Evolutionary conservation across 2,329 filamentous ascomycete species (phyloP).

Genomic region (Xylariomycetidae sp.): DNA sequence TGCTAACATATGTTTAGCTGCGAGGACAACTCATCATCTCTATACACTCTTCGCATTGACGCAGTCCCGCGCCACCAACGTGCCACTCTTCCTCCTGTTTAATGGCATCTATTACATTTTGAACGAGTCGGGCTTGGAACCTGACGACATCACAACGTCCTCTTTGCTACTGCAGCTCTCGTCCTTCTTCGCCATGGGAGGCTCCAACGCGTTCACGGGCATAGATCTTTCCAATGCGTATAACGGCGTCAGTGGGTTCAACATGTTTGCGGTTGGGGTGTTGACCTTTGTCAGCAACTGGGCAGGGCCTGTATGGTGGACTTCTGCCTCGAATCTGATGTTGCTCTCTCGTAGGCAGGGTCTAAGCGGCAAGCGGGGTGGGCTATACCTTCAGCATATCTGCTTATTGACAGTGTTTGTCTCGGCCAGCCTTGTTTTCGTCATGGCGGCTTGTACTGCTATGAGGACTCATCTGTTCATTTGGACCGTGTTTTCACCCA

Average conservation of each 20-base stretch:
- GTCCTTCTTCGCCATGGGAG: constrained; percentile 86
- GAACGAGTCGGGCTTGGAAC: constrained; percentile 40
- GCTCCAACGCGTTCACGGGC: constrained; percentile 92
- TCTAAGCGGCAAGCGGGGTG: constrained; percentile 7
- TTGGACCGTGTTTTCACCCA: constrained; percentile 98
- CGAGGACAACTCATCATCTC: constrained; percentile 60
- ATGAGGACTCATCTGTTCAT: constrained; percentile 90
- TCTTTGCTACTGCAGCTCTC: constrained; percentile 73
- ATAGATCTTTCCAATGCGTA: constrained; percentile 92
- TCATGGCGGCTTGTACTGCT: constrained; percentile 85
- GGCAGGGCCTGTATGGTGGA: constrained; percentile 88
- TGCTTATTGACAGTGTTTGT: constrained; percentile 67
- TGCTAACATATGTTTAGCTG: constrained; percentile 19
- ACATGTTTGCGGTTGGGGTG: constrained; percentile 71
- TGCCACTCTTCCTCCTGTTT: constrained; percentile 78
- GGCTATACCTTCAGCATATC: constrained; percentile 51
- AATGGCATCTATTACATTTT: constrained; percentile 52
- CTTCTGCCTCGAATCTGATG: constrained; percentile 58
- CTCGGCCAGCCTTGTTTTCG: constrained; percentile 58
- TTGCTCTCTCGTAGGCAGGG: constrained; percentile 34
- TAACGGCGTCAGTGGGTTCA: constrained; percentile 83
- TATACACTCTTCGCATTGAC: constrained; percentile 77
- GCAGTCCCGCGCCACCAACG: constrained; percentile 79
- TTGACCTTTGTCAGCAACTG: constrained; percentile 89
- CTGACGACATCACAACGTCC: constrained; percentile 61